Conservation (phyloP, 2,329 filamentous ascomycete species). For the Alternaria metachromatica region DNA sequence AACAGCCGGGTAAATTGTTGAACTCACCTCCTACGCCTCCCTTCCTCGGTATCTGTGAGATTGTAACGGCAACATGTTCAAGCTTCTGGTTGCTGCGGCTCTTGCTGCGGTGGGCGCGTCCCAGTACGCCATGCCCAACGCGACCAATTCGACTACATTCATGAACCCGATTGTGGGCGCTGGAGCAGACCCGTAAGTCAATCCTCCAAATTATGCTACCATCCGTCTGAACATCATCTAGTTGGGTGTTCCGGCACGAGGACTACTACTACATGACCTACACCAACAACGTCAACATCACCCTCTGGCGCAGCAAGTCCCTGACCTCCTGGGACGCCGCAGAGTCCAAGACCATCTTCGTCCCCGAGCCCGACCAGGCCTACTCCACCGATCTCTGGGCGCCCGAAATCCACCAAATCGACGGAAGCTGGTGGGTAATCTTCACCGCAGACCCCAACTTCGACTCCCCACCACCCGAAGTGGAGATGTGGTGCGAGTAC, state of each 20-base stretch:
- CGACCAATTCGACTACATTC: conserved; percentile 44
- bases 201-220: neutral
- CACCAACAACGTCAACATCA: conserved; percentile 54
- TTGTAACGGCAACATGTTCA: conserved; percentile 23
- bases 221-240: conserved; percentile 9
- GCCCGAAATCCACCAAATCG: conserved; percentile 58
- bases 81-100: conserved; percentile 21
- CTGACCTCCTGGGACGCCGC: conserved; percentile 55
- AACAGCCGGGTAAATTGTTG: neutral
- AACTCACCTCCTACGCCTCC: neutral
- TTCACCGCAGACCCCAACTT: conserved; percentile 59
- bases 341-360: conserved; percentile 53
- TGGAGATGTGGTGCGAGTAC: conserved; percentile 58
- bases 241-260: conserved; percentile 53
- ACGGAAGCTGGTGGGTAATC: conserved; percentile 59
- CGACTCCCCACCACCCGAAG: conserved; percentile 56
- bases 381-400: conserved; percentile 60
- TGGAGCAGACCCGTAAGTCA: conserved; percentile 53
- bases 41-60: neutral
- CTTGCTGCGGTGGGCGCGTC: conserved; percentile 25
- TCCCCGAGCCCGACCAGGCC: conserved; percentile 50
- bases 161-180: conserved; percentile 54
- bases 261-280: conserved; percentile 56
- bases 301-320: conserved; percentile 50
- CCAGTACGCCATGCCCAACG: conserved; percentile 23